Percentiles rank a stretch among this genome's conserved stretches.
Conservation (phyloP, 305 asterid species). For the Solanum hybrid region DNA sequence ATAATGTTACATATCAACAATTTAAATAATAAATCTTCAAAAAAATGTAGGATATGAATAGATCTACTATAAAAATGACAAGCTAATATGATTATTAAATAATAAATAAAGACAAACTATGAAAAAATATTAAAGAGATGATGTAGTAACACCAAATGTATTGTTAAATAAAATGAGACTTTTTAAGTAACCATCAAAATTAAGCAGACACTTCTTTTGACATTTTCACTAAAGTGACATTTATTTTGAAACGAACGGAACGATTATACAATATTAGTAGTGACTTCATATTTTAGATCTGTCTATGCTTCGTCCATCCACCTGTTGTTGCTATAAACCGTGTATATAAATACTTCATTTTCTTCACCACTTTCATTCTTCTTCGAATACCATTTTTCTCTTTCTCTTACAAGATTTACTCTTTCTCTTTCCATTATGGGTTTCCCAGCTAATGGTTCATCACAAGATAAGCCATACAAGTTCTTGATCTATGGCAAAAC, state of each 20-base stretch:
- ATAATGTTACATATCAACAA: fast-evolving
- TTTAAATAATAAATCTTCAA: neutral
- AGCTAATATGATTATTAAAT: neutral
- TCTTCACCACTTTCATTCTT: neutral
- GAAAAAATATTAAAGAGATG: no score
- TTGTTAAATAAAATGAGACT: neutral
- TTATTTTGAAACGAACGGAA: neutral
- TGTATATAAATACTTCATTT: neutral
- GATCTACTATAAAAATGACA: neutral
- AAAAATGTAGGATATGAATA: neutral
- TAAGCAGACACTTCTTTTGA: neutral
- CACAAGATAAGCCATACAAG: conserved; percentile 31
- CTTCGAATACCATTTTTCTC: neutral
- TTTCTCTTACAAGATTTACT: neutral
- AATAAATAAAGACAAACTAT: neutral
- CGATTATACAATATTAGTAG: neutral
- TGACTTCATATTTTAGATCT: neutral
- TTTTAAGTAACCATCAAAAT: no score
- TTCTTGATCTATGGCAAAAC: conserved; percentile 82
- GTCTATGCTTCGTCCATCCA: neutral
- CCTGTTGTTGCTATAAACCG: neutral
- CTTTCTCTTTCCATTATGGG: conserved; percentile 29
- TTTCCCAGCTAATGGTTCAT: conserved; percentile 51
- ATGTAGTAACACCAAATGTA: neutral
- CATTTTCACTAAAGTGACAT: neutral